Base-by-base conservation (phyloP, 1,139 yeast species). In the Pichia sp. region DNA sequence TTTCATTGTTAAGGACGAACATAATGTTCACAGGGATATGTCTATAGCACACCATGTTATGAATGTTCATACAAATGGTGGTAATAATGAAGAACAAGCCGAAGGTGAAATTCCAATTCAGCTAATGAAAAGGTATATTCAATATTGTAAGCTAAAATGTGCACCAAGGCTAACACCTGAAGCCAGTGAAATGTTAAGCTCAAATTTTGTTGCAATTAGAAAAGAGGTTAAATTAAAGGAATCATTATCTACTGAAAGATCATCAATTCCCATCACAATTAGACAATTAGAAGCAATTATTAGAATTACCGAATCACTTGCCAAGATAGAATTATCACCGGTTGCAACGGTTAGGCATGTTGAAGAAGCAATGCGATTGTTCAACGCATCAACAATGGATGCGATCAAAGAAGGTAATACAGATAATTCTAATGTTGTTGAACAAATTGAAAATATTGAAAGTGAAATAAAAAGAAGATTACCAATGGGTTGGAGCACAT, bases 281-380 rank as follows among this genome's bases (percentile, higher is more conserved):
- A 89, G 99, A 75, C 99, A 94, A 70, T 74, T 94, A 55, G 99
- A 94, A 68, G 98, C 99, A 40, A 88, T 94, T 58, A 80, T 92
- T 46, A 92, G 99, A 73, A 94, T 92, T 48, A 81, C 97, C 1
- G 99, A 94, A 68, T 80, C 96, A 3, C 72, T 94, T 52, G 98
- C 98, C 18, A 94, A 94, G 65, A 67, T 94, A 53, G 82, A 83
- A 49, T 72, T 94, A 48, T 76, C 84, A 11, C 94, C 97, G 1
- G 76, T 89, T 22, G 97, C 97, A 3, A 78, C 81, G 4, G 94
- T 82, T 57, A 84, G 80, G 54, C 97, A 94, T 62, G 98, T 92
- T 16, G 94, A 88, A 61, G 98, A 94, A 66, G 97, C 97, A 0
- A 86, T 94, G 54, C 73, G 99, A 59, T 70, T 94, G 52, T 94